These are phyloP conservation scores for Hevea brasiliensis DNA, from an alignment of 345 rosid genomes.

Conservation along the genomic window DNA sequence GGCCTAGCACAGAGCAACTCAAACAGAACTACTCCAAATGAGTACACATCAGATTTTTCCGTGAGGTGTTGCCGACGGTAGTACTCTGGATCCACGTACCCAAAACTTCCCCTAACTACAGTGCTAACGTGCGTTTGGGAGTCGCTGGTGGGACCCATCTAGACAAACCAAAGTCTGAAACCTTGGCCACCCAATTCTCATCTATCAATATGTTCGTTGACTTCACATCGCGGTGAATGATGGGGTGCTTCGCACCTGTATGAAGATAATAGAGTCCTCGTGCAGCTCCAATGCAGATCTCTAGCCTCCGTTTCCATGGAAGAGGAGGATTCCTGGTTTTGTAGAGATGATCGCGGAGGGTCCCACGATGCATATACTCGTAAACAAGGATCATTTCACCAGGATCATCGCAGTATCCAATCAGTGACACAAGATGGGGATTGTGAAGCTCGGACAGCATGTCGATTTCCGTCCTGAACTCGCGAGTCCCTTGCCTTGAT, in stretches of 20 bases:
- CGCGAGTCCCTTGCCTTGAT: slow-evolving; percentile 41
- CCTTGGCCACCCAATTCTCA: slow-evolving; percentile 57
- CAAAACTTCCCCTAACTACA: slow-evolving; percentile 50
- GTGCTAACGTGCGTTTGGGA: slow-evolving; percentile 52
- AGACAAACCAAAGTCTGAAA: slow-evolving; percentile 57
- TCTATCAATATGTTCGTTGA: slow-evolving; percentile 53
- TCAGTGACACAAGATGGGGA: slow-evolving; percentile 40
- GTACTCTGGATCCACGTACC: slow-evolving; percentile 68
- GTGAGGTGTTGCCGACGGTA: slow-evolving; percentile 51
- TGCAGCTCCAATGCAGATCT: slow-evolving; percentile 51
- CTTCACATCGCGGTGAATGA: slow-evolving; percentile 58
- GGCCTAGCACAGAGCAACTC: slow-evolving; percentile 60
- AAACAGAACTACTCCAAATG: slow-evolving; percentile 59
- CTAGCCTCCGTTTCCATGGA: slow-evolving; percentile 40
- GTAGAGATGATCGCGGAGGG: slow-evolving; percentile 36
- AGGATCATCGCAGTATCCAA: slow-evolving; percentile 44
- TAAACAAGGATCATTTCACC: slow-evolving; percentile 50
- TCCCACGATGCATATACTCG: slow-evolving; percentile 39
- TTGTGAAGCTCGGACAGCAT: slow-evolving; percentile 43
- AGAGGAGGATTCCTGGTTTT: slow-evolving; percentile 28
- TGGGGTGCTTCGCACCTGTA: slow-evolving; percentile 32
- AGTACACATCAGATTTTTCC: slow-evolving; percentile 69
- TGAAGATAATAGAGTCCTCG: slow-evolving; percentile 39
- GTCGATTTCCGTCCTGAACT: slow-evolving; percentile 46
- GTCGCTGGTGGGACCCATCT: slow-evolving; percentile 32